phyloP scores from a whole-genome alignment of 116 monocot species.

The Posidonia oceanica region DNA sequence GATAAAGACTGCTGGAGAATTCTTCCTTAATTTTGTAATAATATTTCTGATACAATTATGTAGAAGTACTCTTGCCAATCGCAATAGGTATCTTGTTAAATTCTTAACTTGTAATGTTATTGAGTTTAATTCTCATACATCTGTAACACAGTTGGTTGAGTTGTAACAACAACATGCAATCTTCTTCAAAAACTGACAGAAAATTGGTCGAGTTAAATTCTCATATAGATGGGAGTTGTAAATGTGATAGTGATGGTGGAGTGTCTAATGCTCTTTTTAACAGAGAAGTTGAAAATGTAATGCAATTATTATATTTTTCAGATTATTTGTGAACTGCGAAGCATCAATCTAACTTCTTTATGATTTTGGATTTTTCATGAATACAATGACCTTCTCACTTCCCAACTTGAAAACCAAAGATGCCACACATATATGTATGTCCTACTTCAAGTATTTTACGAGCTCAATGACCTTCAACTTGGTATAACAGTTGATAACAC shows the following conservation, averaged over 20 bases:
- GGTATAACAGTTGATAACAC: too few relatives aligned
- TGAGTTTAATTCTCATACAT: too few relatives aligned
- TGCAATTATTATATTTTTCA: conserved; percentile 9
- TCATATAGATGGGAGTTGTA: conserved; percentile 37
- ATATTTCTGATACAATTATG: too few relatives aligned
- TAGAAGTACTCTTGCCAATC: too few relatives aligned
- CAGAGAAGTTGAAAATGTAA: conserved; percentile 91
- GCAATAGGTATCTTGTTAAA: too few relatives aligned
- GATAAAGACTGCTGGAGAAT: too few relatives aligned
- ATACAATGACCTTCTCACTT: conserved; percentile 77
- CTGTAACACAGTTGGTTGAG: conserved; percentile 30
- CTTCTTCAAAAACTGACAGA: conserved; percentile 78
- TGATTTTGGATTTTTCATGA: conserved; percentile 63
- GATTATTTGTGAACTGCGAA: not conserved
- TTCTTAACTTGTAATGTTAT: too few relatives aligned
- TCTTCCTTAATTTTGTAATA: too few relatives aligned
- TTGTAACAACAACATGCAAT: too few relatives aligned
- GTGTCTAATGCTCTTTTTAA: conserved; percentile 48
- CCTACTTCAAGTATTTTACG: too few relatives aligned
- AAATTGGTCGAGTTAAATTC: conserved; percentile 79
- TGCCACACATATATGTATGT: too few relatives aligned
- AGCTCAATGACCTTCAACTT: too few relatives aligned
- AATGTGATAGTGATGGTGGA: conserved; percentile 40
- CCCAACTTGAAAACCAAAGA: conserved; percentile 84
- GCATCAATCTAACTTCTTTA: not conserved